These are phyloP conservation scores for Podosphaera aphanis DNA, from an alignment of 2,329 filamentous ascomycete genomes.

Conservation along the genomic window DNA sequence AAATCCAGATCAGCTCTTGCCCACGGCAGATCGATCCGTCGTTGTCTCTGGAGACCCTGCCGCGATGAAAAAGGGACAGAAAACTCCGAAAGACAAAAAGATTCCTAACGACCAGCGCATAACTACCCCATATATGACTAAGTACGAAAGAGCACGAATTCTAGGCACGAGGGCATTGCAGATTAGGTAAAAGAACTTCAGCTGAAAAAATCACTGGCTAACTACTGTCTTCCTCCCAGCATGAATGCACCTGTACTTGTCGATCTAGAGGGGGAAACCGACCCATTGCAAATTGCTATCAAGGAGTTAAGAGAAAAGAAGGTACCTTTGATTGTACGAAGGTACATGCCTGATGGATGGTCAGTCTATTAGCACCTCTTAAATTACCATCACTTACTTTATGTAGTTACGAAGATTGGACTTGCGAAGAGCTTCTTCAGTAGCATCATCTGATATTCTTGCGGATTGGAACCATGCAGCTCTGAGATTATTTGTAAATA, in stretches of 20 bases:
- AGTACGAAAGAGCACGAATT: constrained; percentile 89
- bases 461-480: too few relatives aligned
- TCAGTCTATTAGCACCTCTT: constrained; percentile 24
- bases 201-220: not conserved
- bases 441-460: constrained; percentile 2
- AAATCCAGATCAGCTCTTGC: constrained; percentile 24
- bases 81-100: constrained; percentile 54
- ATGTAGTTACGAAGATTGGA: constrained; percentile 81
- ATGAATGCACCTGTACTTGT: constrained; percentile 96
- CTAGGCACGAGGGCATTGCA: constrained; percentile 82
- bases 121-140: constrained; percentile 97
- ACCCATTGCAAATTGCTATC: constrained; percentile 89
- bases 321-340: constrained; percentile 81
- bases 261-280: constrained; percentile 90
- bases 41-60: constrained; percentile 38
- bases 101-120: constrained; percentile 70
- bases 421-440: constrained; percentile 70
- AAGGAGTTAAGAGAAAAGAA: constrained; percentile 98
- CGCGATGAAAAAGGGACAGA: constrained; percentile 30
- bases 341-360: constrained; percentile 93
- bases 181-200: constrained; percentile 46
- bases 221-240: constrained; percentile 23
- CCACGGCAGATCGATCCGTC: constrained; percentile 19
- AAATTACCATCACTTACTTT: constrained; percentile 1
- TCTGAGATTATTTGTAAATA: too few relatives aligned